A percentile compares a stretch with the other conserved stretches of the same genome.
Evolutionary conservation across 2,329 filamentous ascomycete genomes (phyloP).

Genomic region (Epichloe gansuensis): DNA sequence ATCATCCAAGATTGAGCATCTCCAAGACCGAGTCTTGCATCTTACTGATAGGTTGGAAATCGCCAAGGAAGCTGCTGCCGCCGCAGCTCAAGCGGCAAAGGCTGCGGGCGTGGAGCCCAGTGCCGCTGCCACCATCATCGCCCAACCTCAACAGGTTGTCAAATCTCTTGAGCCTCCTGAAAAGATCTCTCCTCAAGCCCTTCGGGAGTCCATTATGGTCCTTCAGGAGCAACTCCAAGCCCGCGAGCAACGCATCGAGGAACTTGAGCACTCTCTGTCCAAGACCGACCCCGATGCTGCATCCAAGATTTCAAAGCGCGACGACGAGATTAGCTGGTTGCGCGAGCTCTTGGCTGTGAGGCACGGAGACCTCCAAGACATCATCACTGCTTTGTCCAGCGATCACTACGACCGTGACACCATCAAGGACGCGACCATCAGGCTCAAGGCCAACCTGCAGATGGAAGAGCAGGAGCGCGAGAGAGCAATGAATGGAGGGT

Average conservation of each 20-base stretch:
- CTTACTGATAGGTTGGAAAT: conserved; percentile 87
- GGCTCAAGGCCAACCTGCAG: conserved; percentile 84
- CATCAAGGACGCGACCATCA: conserved; percentile 82
- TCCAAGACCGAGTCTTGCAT: conserved; percentile 72
- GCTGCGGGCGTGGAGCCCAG: conserved; percentile 32
- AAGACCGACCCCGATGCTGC: conserved; percentile 64
- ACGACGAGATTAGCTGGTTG: conserved; percentile 90
- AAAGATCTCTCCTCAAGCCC: conserved; percentile 85
- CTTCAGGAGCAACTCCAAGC: conserved; percentile 94
- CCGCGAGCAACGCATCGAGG: conserved; percentile 79
- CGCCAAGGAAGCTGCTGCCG: conserved; percentile 72
- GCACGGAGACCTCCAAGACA: conserved; percentile 82
- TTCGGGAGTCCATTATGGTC: conserved; percentile 91
- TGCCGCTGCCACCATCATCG: conserved; percentile 9
- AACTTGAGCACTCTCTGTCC: conserved; percentile 60
- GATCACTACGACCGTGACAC: conserved; percentile 64
- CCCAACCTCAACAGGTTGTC: conserved; percentile 11
- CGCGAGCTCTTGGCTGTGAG: conserved; percentile 85
- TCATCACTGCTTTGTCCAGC: conserved; percentile 66
- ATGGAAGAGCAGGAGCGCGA: conserved; percentile 98
- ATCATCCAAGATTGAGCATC: conserved; percentile 70
- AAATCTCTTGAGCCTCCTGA: conserved; percentile 49
- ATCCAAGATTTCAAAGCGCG: conserved; percentile 74
- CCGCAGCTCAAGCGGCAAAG: conserved; percentile 66
- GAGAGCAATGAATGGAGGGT: conserved; percentile 60